A percentile compares a stretch with the other conserved stretches of the same genome.
These are phyloP conservation scores for Chytriomyces sp. DNA, from an alignment of 192 early-diverging fungal genomes.

Conservation along the genomic window DNA sequence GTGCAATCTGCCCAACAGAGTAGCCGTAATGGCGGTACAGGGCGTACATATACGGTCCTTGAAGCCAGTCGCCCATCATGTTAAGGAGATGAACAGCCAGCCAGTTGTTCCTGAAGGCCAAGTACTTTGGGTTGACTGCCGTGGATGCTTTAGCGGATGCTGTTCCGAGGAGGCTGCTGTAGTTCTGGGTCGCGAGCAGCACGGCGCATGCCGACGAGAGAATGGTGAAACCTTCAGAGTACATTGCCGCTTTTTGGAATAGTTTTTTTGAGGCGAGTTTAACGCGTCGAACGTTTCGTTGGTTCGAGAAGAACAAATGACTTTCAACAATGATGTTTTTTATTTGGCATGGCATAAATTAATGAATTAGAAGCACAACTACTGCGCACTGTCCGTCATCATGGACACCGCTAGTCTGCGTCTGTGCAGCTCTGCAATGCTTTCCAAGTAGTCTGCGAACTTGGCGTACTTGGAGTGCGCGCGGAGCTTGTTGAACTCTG, in stretches of 20 bases:
- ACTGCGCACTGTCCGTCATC: no score
- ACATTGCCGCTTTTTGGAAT: neutral
- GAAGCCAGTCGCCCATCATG: conserved; percentile 45
- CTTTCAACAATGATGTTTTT: no score
- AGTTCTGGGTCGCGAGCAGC: neutral
- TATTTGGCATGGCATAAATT: no score
- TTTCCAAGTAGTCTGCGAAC: neutral
- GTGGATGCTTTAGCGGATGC: neutral
- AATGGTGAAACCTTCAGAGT: neutral
- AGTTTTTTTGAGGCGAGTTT: no score
- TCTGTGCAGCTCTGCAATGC: neutral
- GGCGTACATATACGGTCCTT: conserved; percentile 66
- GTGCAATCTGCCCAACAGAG: conserved; percentile 62
- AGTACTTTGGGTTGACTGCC: neutral
- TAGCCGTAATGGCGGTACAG: conserved; percentile 68
- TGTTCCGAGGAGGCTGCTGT: neutral
- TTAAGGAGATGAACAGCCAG: conserved; percentile 15
- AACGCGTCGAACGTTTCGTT: no score
- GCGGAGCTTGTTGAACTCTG: neutral
- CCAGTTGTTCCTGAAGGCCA: conserved; percentile 1
- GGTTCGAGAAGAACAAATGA: no score
- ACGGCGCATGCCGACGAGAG: neutral
- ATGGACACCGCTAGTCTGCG: neutral
- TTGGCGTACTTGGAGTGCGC: neutral
- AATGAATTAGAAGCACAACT: no score